phyloP scores from a whole-genome alignment of 257 asterid genomes.

The Cynanchum wilfordii region DNA sequence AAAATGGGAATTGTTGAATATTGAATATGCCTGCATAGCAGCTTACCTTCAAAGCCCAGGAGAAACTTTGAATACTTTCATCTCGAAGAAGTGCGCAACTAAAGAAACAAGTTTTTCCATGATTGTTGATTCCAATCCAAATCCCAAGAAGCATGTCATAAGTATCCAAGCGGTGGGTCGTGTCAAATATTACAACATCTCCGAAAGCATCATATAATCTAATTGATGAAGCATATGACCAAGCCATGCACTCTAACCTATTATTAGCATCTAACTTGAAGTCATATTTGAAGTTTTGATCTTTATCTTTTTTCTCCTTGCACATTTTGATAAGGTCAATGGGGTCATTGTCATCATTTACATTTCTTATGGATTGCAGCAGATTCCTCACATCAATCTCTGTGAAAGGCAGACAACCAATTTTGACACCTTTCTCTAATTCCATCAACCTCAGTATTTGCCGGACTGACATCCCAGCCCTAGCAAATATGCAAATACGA shows the following conservation, averaged over 20 bases:
- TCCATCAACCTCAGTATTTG: constrained; percentile 63
- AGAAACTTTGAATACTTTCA: constrained; percentile 52
- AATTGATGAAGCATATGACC: constrained; percentile 53
- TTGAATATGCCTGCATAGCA: not conserved
- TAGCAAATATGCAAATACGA: constrained; percentile 50
- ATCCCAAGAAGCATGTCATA: constrained; percentile 58
- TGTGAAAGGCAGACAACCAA: constrained; percentile 60
- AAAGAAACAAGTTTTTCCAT: constrained; percentile 53
- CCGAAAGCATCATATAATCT: constrained; percentile 45
- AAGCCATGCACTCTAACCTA: constrained; percentile 48
- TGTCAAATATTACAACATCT: constrained; percentile 53
- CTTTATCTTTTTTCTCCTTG: constrained; percentile 47
- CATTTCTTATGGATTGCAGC: constrained; percentile 51
- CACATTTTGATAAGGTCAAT: constrained; percentile 55
- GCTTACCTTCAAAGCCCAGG: constrained; percentile 58
- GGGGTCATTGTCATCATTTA: constrained; percentile 43
- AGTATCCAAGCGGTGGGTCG: constrained; percentile 48
- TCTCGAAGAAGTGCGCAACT: constrained; percentile 60
- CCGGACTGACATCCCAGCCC: constrained; percentile 58
- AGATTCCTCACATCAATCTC: constrained; percentile 50
- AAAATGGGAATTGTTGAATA: not conserved
- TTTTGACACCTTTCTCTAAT: constrained; percentile 50
- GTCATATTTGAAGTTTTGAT: constrained; percentile 43
- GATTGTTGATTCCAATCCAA: constrained; percentile 64
- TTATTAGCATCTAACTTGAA: constrained; percentile 42